These are phyloP conservation scores for Rhododendron kiyosumense DNA, from an alignment of 148 eudicot genomes.

Conservation along the genomic window DNA sequence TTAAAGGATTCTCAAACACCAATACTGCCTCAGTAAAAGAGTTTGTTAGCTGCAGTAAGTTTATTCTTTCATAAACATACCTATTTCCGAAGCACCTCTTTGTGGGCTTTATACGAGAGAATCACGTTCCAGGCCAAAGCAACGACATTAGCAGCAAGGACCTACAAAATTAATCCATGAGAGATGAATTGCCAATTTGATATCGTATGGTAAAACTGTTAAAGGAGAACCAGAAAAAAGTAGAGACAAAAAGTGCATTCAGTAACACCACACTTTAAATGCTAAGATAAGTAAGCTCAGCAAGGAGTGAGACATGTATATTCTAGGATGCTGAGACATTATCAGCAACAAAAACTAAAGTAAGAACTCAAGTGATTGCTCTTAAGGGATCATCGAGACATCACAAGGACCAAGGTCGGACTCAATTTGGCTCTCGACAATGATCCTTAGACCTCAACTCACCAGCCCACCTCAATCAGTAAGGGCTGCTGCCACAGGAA, in stretches of 20 bases:
- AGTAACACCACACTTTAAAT: neutral
- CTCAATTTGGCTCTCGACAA: neutral
- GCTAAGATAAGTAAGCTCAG: neutral
- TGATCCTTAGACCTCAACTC: neutral
- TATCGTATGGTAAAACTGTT: neutral
- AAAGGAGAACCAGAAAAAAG: neutral
- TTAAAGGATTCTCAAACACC: neutral
- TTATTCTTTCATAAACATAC: constrained; percentile 16
- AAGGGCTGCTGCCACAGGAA: neutral
- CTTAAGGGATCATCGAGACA: neutral
- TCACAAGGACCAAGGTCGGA: neutral
- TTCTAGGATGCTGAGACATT: neutral
- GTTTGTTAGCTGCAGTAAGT: neutral
- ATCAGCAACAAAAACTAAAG: neutral
- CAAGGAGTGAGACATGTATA: neutral
- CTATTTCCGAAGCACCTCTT: constrained; percentile 56
- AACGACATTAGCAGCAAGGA: constrained; percentile 82
- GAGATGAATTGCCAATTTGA: neutral
- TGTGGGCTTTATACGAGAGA: constrained; percentile 90
- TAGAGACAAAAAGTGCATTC: neutral
- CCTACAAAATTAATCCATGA: constrained; percentile 33
- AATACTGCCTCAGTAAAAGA: neutral
- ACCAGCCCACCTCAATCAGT: neutral
- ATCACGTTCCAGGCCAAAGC: constrained; percentile 83
- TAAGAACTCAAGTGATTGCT: neutral